These are phyloP conservation scores for Meyerozyma athensensis DNA, from an alignment of 1,139 yeast genomes.

Conservation along the genomic window DNA sequence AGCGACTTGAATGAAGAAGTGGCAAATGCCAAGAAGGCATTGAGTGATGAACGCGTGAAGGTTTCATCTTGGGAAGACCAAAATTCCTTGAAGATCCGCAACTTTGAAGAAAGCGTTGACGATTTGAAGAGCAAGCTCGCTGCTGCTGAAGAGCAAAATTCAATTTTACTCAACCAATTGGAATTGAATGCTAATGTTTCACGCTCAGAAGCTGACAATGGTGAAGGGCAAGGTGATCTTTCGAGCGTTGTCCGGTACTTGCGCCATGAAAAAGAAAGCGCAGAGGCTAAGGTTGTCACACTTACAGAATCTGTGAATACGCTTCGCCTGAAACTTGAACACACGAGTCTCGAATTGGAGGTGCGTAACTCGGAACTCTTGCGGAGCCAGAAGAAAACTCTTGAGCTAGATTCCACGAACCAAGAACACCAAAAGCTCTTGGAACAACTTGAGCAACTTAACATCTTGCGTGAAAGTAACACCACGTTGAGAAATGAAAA, in stretches of 20 bases:
- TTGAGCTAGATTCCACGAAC: slow-evolving; percentile 35
- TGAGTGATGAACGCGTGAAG: slow-evolving; percentile 7
- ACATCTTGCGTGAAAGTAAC: slow-evolving; percentile 71
- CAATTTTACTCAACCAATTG: slow-evolving; percentile 63
- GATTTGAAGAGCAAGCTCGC: slow-evolving; percentile 41
- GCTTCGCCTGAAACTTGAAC: slow-evolving; percentile 38
- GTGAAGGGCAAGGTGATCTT: slow-evolving; percentile 21
- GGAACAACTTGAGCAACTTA: slow-evolving; percentile 64
- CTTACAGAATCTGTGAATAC: slow-evolving; percentile 46
- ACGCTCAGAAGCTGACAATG: slow-evolving; percentile 13
- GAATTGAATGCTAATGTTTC: slow-evolving; percentile 31
- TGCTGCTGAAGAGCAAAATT: slow-evolving; percentile 64
- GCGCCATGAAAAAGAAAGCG: slow-evolving; percentile 73
- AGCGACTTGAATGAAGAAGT: slow-evolving; percentile 5
- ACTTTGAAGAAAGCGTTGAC: slow-evolving; percentile 52
- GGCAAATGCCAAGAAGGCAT: slow-evolving; percentile 5
- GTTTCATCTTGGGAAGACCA: slow-evolving; percentile 22
- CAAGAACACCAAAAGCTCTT: slow-evolving; percentile 51
- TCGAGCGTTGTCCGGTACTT: slow-evolving; percentile 59
- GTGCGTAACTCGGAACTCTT: slow-evolving; percentile 41
- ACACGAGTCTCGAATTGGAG: slow-evolving; percentile 39
- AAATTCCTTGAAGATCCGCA: slow-evolving; percentile 26
- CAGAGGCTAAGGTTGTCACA: slow-evolving; percentile 54
- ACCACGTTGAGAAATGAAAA: slow-evolving; percentile 58
- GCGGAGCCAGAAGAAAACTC: slow-evolving; percentile 28